Evolutionary conservation across 495 filamentous ascomycete genomes (phyloP).

Genomic region (Daldinia childiae): DNA sequence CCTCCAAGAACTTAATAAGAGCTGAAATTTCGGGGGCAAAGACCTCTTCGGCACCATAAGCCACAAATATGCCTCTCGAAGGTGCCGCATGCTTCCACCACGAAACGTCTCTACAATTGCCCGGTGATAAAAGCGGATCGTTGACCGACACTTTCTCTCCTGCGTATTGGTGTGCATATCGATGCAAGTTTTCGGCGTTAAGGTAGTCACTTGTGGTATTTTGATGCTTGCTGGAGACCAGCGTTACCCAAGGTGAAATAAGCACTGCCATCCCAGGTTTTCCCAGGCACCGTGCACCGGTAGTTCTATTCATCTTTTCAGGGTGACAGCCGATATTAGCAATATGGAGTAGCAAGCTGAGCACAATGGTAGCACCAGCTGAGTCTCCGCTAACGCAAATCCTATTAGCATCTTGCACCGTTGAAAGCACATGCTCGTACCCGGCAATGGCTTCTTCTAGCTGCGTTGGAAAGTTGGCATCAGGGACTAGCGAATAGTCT

Average conservation of each 20-base stretch:
- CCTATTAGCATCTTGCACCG: conserved; percentile 60
- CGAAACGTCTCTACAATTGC: conserved; percentile 66
- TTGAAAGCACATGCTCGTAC: conserved; percentile 70
- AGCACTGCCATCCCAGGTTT: conserved; percentile 62
- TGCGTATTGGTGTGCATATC: conserved; percentile 72
- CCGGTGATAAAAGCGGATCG: conserved; percentile 72
- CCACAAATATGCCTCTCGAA: conserved; percentile 65
- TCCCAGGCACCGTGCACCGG: conserved; percentile 34
- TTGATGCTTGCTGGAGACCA: conserved; percentile 63
- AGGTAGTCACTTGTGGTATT: conserved; percentile 72
- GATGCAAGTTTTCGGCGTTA: conserved; percentile 61
- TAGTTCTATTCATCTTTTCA: conserved; percentile 45
- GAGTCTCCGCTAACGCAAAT: conserved; percentile 78
- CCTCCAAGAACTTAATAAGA: conserved; percentile 59
- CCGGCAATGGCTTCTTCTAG: conserved; percentile 70
- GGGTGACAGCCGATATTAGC: conserved; percentile 42
- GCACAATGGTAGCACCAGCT: conserved; percentile 73
- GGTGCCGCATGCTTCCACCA: conserved; percentile 72
- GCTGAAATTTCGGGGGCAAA: conserved; percentile 69
- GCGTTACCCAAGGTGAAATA: conserved; percentile 69
- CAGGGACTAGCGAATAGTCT: conserved; percentile 82
- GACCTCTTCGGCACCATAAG: conserved; percentile 77
- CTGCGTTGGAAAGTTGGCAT: conserved; percentile 73
- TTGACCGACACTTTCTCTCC: conserved; percentile 55
- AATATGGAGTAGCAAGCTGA: conserved; percentile 71